Evolutionary conservation across 148 eudicot genomes (phyloP).

Genomic region (Talinum fruticosum): DNA sequence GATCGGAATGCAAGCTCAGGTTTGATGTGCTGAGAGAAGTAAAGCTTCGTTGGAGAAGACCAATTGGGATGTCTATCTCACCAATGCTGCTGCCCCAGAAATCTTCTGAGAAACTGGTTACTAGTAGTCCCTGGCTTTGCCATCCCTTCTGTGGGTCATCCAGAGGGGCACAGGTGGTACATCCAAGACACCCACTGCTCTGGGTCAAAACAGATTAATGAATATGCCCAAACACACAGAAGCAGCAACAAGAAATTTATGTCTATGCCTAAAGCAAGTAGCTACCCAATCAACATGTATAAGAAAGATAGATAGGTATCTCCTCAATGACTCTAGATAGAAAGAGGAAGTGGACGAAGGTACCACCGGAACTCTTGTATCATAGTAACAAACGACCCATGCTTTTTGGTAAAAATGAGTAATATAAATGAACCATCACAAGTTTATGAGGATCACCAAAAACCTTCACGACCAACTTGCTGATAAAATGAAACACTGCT

Average conservation of each 20-base stretch:
- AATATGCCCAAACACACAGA: conserved; percentile 13
- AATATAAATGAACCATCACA: not conserved
- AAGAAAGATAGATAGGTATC: not conserved
- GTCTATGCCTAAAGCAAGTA: not conserved
- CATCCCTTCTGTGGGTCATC: conserved; percentile 21
- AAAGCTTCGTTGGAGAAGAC: conserved; percentile 63
- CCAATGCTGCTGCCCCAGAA: conserved; percentile 85
- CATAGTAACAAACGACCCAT: too few relatives aligned
- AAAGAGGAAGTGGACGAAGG: not conserved
- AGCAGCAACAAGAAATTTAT: not conserved
- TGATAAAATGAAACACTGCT: not conserved
- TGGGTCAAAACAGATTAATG: conserved; percentile 23
- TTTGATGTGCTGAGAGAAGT: conserved; percentile 72
- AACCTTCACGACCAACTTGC: not conserved
- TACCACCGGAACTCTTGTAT: not conserved
- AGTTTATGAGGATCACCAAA: not conserved
- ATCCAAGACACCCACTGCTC: conserved; percentile 8
- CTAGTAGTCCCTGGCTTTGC: not conserved
- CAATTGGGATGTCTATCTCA: conserved; percentile 52
- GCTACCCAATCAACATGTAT: not conserved
- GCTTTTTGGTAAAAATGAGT: not conserved
- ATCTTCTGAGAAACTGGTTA: conserved; percentile 54
- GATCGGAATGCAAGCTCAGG: conserved; percentile 42
- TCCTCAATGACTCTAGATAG: not conserved
- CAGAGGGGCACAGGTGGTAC: not conserved